Percentiles rank a stretch among this genome's conserved stretches.
Evolutionary conservation across 306 rosid species (phyloP).

Genomic region (Cicer yamashitae): DNA sequence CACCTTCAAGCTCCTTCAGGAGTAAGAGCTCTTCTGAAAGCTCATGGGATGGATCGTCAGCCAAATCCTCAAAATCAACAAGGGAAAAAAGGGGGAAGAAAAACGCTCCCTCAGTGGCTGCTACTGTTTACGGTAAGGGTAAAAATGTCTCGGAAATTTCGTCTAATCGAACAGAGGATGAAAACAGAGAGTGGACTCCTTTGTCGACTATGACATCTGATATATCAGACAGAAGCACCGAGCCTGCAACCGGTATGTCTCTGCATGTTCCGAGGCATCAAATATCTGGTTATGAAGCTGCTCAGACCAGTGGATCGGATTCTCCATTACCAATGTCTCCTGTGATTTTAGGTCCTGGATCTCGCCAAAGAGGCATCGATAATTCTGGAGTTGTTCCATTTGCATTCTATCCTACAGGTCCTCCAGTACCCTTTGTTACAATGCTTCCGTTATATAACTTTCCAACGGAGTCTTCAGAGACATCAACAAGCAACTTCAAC

Average conservation of each 20-base stretch:
- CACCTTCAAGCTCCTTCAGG: constrained; percentile 61
- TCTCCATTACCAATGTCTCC: constrained; percentile 68
- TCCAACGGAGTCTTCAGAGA: constrained; percentile 68
- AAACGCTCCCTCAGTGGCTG: constrained; percentile 49
- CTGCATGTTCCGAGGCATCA: constrained; percentile 68
- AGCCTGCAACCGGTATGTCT: constrained; percentile 53
- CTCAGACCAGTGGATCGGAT: constrained; percentile 83
- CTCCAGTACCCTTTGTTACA: constrained; percentile 91
- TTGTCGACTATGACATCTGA: constrained; percentile 56
- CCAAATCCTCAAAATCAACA: constrained; percentile 73
- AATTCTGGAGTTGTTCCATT: constrained; percentile 66
- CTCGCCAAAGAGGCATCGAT: constrained; percentile 72
- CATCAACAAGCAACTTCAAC: constrained; percentile 64
- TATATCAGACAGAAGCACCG: constrained; percentile 62
- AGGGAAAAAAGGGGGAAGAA: constrained; percentile 77
- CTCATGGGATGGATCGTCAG: constrained; percentile 90
- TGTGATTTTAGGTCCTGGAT: constrained; percentile 70
- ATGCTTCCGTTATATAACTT: constrained; percentile 79
- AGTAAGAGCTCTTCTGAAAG: constrained; percentile 83
- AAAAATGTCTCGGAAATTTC: constrained; percentile 72
- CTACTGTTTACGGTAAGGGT: constrained; percentile 64
- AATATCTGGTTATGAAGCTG: constrained; percentile 66
- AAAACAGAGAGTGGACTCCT: constrained; percentile 72
- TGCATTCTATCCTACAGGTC: constrained; percentile 92
- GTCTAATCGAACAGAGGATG: constrained; percentile 68